Conservation (phyloP, 108 stramenopile genomes). For the Mediolabrus comicus region DNA sequence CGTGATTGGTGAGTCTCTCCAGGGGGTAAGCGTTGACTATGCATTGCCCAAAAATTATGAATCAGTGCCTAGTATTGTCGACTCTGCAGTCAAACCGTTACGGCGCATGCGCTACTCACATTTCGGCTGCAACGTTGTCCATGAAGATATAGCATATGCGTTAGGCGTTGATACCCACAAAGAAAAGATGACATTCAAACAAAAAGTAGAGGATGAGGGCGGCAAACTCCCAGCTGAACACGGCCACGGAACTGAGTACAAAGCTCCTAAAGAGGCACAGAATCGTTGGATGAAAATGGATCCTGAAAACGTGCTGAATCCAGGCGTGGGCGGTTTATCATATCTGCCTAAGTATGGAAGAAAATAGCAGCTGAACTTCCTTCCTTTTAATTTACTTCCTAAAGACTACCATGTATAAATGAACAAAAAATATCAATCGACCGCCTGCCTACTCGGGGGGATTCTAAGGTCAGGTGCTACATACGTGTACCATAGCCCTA, state of each 20-base stretch:
- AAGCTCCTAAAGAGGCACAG: slow-evolving; percentile 67
- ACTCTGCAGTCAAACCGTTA: slow-evolving; percentile 44
- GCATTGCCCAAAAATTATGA: slow-evolving; percentile 74
- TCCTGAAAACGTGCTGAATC: slow-evolving; percentile 85
- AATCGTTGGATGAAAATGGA: slow-evolving; percentile 83
- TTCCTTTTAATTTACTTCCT: neutral
- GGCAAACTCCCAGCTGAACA: slow-evolving; percentile 83
- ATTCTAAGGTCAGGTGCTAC: too few species aligned
- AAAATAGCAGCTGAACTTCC: neutral
- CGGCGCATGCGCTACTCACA: slow-evolving; percentile 88
- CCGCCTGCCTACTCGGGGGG: too few species aligned
- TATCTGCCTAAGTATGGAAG: slow-evolving; percentile 27
- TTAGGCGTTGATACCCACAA: slow-evolving; percentile 68
- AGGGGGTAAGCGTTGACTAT: slow-evolving; percentile 84
- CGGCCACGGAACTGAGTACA: slow-evolving; percentile 86
- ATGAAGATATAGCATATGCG: slow-evolving; percentile 81
- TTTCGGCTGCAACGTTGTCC: slow-evolving; percentile 87
- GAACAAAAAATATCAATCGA: too few species aligned
- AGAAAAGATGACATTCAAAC: slow-evolving; percentile 70
- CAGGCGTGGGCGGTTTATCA: slow-evolving; percentile 76
- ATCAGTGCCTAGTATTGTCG: slow-evolving; percentile 38
- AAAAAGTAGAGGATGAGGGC: slow-evolving; percentile 53
- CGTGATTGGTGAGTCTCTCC: slow-evolving; percentile 72
- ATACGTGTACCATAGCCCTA: too few species aligned
- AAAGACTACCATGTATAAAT: neutral